These are phyloP conservation scores for Zygnema cylindricum DNA, from an alignment of 139 green algal species.

Conservation along the genomic window DNA sequence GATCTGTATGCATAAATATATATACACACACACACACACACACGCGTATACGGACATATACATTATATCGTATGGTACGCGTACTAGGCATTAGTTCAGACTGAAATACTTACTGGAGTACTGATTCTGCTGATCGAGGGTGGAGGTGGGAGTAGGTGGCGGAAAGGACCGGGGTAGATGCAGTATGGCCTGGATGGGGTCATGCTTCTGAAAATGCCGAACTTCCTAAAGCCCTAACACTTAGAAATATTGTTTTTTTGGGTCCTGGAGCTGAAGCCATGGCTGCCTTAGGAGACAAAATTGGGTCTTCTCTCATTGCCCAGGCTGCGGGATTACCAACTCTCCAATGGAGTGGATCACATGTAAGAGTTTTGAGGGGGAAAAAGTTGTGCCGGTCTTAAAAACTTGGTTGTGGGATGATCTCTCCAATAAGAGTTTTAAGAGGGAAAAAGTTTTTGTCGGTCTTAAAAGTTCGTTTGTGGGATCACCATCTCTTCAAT, in stretches of 20 bases:
- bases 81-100: too few relatives aligned
- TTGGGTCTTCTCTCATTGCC: conserved; percentile 92
- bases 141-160: conserved; percentile 19
- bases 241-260: conserved; percentile 85
- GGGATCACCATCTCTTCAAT: too few relatives aligned
- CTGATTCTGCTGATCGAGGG: background rate
- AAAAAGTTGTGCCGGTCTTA: background rate
- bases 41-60: too few relatives aligned
- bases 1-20: too few relatives aligned
- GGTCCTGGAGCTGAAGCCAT: conserved; percentile 83
- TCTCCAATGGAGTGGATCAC: conserved; percentile 86
- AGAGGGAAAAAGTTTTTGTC: too few relatives aligned
- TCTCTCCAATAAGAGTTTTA: too few relatives aligned
- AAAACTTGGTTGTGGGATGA: too few relatives aligned
- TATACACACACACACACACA: too few relatives aligned
- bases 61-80: too few relatives aligned
- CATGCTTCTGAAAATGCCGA: conserved; percentile 96
- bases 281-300: conserved; percentile 96
- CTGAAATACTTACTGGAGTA: too few relatives aligned
- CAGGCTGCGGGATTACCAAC: conserved; percentile 92
- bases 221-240: conserved; percentile 79
- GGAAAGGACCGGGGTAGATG: conserved; percentile 76
- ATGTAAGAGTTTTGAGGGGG: conserved; percentile 29
- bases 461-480: too few relatives aligned
- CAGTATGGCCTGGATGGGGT: conserved; percentile 96